A percentile compares a stretch with the other conserved stretches of the same genome.
Evolutionary conservation across 2,329 filamentous ascomycete genomes (phyloP).

Genomic region (Nemania sp.): DNA sequence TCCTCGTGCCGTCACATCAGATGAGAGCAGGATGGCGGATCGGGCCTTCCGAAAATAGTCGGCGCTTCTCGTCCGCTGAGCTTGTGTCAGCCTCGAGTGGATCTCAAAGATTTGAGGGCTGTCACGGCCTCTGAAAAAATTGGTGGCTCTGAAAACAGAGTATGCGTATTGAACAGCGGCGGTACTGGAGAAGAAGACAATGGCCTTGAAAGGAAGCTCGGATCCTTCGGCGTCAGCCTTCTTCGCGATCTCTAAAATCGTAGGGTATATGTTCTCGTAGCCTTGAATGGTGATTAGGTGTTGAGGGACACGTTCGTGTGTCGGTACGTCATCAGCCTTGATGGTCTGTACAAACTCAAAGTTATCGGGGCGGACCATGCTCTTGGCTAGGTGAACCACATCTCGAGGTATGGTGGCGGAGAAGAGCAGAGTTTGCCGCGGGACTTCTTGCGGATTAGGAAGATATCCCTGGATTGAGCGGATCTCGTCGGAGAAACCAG

Average conservation of each 20-base stretch:
- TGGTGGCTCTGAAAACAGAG: slow-evolving; percentile 58
- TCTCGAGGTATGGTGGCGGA: slow-evolving; percentile 88
- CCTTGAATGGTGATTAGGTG: slow-evolving; percentile 67
- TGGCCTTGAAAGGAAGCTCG: slow-evolving; percentile 82
- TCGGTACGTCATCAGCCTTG: slow-evolving; percentile 75
- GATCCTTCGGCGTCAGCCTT: slow-evolving; percentile 58
- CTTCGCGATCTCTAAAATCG: slow-evolving; percentile 74
- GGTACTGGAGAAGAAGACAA: slow-evolving; percentile 86
- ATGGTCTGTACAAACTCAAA: slow-evolving; percentile 95
- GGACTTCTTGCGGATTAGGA: slow-evolving; percentile 63
- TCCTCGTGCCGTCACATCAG: slow-evolving; percentile 78
- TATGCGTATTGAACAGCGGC: slow-evolving; percentile 68
- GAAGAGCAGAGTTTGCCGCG: slow-evolving; percentile 90
- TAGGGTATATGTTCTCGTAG: slow-evolving; percentile 76
- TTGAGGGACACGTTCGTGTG: slow-evolving; percentile 84
- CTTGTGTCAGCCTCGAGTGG: slow-evolving; percentile 77
- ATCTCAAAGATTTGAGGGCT: slow-evolving; percentile 61
- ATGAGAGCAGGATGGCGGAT: slow-evolving; percentile 71
- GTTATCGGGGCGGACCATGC: slow-evolving; percentile 73
- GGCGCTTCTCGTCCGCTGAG: slow-evolving; percentile 68
- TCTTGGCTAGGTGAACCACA: slow-evolving; percentile 77
- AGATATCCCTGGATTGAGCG: slow-evolving; percentile 62
- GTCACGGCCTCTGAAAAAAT: neutral
- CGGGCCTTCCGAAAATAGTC: slow-evolving; percentile 69
- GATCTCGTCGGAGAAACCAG: slow-evolving; percentile 75